Base-by-base conservation (phyloP, 164 flowering plant species). In the Sextonia rubra region DNA sequence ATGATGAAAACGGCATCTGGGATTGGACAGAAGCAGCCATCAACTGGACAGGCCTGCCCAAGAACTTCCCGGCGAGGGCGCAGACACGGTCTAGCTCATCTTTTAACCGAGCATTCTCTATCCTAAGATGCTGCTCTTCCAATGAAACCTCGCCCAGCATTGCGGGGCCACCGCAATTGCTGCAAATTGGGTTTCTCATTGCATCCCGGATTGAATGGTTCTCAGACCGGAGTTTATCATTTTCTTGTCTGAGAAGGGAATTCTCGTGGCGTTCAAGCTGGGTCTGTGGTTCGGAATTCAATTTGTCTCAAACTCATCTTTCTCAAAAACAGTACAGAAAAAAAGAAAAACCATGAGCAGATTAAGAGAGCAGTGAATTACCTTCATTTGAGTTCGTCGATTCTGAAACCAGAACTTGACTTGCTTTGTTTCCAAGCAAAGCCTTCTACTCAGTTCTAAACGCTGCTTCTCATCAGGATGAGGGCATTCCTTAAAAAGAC, bases 341-440 rank as follows among this genome's bases (percentile, higher is more conserved):
- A 23, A 24, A 44, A 12, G 1, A 23, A 12, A 60, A 32, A 2
- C 27, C n/a, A 24, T 30, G 14, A 37, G 37, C 49, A 56, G 29
- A 58, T 17, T 29, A 18, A 25, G 25, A 17, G 44, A 29, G 62
- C 18, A 47, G 3, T 14, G 62, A 58, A 9, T 17, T 65, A 91
- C 99, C 98, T 94, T 95, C 98, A 93, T 95, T 66, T 95, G 99
- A 64, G 98, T 95, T 7, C 99, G 84, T 9, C 98, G 84, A 71
- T 95, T 95, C 79, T 95, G 99, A 69, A 95, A 95, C 99, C 99
- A 95, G 80, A 95, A 95, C 86, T 95, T 95, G 70, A 95, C 98
- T 75, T 95, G 99, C 70, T 93, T 84, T 27, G 89, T 88, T 70
- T 92, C 99, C 81, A 95, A 83, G 76, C 80, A 79, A 56, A 95